Base-by-base conservation (phyloP, 2,329 filamentous ascomycete species). In the Arachnomyces sp. region DNA sequence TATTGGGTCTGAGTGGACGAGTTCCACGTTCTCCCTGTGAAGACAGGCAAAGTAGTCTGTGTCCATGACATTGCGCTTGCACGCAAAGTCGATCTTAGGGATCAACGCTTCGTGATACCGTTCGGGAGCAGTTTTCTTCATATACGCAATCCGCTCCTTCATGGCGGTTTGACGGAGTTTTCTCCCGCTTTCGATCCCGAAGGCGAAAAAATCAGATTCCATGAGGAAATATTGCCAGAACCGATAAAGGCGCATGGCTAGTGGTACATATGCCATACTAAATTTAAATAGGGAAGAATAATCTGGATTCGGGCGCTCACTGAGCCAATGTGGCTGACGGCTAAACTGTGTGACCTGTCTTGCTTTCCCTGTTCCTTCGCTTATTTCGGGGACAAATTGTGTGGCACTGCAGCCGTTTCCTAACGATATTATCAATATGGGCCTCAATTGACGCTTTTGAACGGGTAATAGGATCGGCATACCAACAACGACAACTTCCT, bases 271-370 rank as follows among this genome's bases (percentile, higher is more conserved):
- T 28, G 61, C 57, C 66, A 73, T 69, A 2, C 61, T 43, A n/a
- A 54, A 57, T 47, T 68, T 66, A 54, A 69, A 70, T 0, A 53
- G 38, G 0, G 52, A 13, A 0, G 61, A 57, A 44, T 72, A 72
- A 34, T 54, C 43, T 0, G 61, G 65, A 37, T 71, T 71, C 0
- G 64, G 59, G 8, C 69, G 60, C 35, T 69, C 65, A 2, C 63
- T 57, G 1, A 75, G 56, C 56, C 67, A 75, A 43, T 75, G 72
- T 3, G 71, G 56, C 52, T 73, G 70, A 7, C 69, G 65, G n/a
- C 57, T 63, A 46, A 75, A 73, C 36, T 75, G 71, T 0, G 62
- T 67, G 15, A 72, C 54, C 16, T 58, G 61, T 14, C 54, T 60
- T 7, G 61, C 67, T 3, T 61, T 54, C 9, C 49, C 50, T 2